These are phyloP conservation scores for Saururus chinensis DNA, from an alignment of 164 flowering plant species.

Conservation along the genomic window DNA sequence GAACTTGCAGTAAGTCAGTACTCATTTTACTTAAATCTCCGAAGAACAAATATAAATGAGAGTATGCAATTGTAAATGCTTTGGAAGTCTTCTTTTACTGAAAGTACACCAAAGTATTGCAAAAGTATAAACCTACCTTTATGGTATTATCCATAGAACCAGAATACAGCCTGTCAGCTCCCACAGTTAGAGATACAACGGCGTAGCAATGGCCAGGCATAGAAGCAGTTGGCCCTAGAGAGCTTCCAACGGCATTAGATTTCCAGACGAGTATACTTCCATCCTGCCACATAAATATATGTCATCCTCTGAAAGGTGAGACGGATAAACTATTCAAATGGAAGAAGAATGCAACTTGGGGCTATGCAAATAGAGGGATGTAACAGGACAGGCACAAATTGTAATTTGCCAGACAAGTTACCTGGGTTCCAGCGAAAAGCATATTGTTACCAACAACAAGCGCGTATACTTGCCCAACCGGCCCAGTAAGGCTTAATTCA, in stretches of 20 bases:
- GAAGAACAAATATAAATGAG: too few species aligned
- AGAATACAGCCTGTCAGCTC: slow-evolving; percentile 79
- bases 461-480: slow-evolving; percentile 88
- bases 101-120: neutral
- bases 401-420: slow-evolving; percentile 9
- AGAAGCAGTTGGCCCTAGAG: slow-evolving; percentile 80
- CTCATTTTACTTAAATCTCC: too few species aligned
- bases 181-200: slow-evolving; percentile 78
- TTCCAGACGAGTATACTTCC: slow-evolving; percentile 85
- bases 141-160: slow-evolving; percentile 90
- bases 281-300: slow-evolving; percentile 37
- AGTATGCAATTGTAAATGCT: too few species aligned
- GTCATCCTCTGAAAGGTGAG: neutral
- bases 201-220: slow-evolving; percentile 56
- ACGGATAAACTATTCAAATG: too few species aligned
- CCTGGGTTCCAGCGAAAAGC: slow-evolving; percentile 92
- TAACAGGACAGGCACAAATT: too few species aligned
- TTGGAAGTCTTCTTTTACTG: neutral
- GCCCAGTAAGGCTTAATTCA: slow-evolving; percentile 67
- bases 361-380: too few species aligned
- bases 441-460: slow-evolving; percentile 69
- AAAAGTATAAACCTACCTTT: slow-evolving; percentile 34
- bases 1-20: too few species aligned
- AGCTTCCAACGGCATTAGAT: slow-evolving; percentile 45
- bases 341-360: too few species aligned